Conservation (phyloP, 1,139 yeast genomes). For the Suhomyces anneliseae region DNA sequence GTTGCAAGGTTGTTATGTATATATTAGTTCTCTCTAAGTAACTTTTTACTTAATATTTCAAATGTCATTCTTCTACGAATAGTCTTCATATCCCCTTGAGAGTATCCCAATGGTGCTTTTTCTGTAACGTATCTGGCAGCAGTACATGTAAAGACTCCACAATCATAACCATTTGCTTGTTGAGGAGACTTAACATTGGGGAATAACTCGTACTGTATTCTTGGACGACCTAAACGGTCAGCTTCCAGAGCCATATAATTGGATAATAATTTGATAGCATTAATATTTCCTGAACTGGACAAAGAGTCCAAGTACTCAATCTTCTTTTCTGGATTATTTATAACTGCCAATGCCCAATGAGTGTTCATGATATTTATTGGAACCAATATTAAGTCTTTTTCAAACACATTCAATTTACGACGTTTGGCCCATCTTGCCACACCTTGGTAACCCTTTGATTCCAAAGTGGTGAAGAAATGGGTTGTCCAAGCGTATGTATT, state of each 20-base stretch:
- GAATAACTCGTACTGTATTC: conserved; percentile 27
- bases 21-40: conserved; percentile 6
- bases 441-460: conserved; percentile 71
- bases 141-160: conserved; percentile 92
- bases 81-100: conserved; percentile 68
- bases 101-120: conserved; percentile 48
- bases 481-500: conserved; percentile 76
- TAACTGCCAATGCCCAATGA: conserved; percentile 91
- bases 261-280: conserved; percentile 54
- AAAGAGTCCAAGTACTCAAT: conserved; percentile 81
- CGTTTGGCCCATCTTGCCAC: conserved; percentile 91
- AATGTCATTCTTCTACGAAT: conserved; percentile 73
- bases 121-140: conserved; percentile 65
- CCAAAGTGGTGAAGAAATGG: conserved; percentile 76
- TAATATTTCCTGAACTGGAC: conserved; percentile 49
- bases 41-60: conserved; percentile 35
- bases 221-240: conserved; percentile 32
- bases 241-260: conserved; percentile 64
- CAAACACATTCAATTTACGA: conserved; percentile 66
- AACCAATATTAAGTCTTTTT: conserved; percentile 64
- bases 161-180: conserved; percentile 88
- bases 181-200: conserved; percentile 64
- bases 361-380: conserved; percentile 83
- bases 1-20: not conserved
- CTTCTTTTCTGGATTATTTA: conserved; percentile 58